Conservation (phyloP, 2,329 filamentous ascomycete species). For the Elsinoe ampelina region DNA sequence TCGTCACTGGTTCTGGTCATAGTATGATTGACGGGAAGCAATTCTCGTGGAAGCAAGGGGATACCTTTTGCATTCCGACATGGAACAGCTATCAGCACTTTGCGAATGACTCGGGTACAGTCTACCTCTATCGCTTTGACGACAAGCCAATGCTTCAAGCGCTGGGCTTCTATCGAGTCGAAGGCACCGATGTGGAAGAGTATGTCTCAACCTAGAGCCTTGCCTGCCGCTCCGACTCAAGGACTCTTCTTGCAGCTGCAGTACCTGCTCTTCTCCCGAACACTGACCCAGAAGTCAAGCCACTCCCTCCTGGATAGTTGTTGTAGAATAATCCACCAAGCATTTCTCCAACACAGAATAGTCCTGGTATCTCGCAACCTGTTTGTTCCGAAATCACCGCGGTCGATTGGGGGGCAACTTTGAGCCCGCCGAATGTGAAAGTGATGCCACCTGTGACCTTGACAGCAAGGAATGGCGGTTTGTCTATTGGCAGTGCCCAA, state of each 20-base stretch:
- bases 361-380: constrained; percentile 40
- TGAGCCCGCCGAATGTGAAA: constrained; percentile 59
- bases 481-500: constrained; percentile 52
- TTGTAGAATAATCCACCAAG: constrained; percentile 54
- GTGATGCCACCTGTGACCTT: constrained; percentile 58
- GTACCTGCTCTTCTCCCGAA: constrained; percentile 39
- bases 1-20: constrained; percentile 39
- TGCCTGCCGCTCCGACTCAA: background rate
- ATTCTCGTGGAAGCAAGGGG: constrained; percentile 40
- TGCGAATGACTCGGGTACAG: background rate
- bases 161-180: constrained; percentile 23
- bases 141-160: background rate
- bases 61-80: constrained; percentile 47
- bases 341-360: constrained; percentile 58
- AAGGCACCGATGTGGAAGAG: background rate
- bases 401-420: constrained; percentile 46
- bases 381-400: constrained; percentile 42
- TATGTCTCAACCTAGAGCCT: background rate
- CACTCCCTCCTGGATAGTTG: constrained; percentile 56
- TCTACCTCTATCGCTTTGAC: background rate
- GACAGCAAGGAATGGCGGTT: constrained; percentile 53
- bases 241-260: constrained; percentile 21
- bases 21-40: constrained; percentile 32
- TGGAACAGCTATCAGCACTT: constrained; percentile 33
- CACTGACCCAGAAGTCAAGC: constrained; percentile 51